Percentiles rank a stretch among this genome's conserved stretches.
Conservation (phyloP, 108 stramenopile species). For the Cyclotella cryptica region DNA sequence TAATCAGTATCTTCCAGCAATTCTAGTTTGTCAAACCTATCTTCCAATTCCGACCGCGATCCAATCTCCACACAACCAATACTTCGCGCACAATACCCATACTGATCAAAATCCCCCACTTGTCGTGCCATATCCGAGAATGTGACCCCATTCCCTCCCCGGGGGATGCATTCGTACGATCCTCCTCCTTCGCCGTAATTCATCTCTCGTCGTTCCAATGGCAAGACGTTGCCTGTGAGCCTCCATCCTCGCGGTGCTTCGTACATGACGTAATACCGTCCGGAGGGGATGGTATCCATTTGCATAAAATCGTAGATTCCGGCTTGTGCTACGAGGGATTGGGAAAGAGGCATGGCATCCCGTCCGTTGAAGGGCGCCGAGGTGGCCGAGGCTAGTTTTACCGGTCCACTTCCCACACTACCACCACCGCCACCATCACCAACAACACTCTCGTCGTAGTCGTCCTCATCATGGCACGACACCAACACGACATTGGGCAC, state of each 20-base stretch:
- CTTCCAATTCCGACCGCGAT: slow-evolving; percentile 1
- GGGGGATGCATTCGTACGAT: slow-evolving; percentile 14
- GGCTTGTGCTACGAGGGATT: not conserved
- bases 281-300: slow-evolving; percentile 6
- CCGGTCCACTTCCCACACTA: not conserved
- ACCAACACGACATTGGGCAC: slow-evolving; percentile 20
- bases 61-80: slow-evolving; percentile 46
- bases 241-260: slow-evolving; percentile 18
- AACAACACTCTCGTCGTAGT: not conserved
- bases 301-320: slow-evolving; percentile 17
- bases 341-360: not conserved
- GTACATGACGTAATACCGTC: slow-evolving; percentile 46
- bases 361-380: not conserved
- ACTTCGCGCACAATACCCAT: slow-evolving; percentile 38
- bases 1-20: not conserved
- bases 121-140: slow-evolving; percentile 14
- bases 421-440: no score
- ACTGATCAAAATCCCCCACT: slow-evolving; percentile 33
- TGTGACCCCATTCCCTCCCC: slow-evolving; percentile 32
- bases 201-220: not conserved
- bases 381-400: not conserved
- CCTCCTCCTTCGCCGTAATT: not conserved
- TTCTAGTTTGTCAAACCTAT: slow-evolving; percentile 9
- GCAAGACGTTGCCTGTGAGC: slow-evolving; percentile 24
- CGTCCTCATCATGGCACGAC: slow-evolving; percentile 11